Percentiles rank a stretch among this genome's conserved stretches.
Evolutionary conservation across 2,329 filamentous ascomycete genomes (phyloP).

Genomic region (Hyphodiscus sp.): DNA sequence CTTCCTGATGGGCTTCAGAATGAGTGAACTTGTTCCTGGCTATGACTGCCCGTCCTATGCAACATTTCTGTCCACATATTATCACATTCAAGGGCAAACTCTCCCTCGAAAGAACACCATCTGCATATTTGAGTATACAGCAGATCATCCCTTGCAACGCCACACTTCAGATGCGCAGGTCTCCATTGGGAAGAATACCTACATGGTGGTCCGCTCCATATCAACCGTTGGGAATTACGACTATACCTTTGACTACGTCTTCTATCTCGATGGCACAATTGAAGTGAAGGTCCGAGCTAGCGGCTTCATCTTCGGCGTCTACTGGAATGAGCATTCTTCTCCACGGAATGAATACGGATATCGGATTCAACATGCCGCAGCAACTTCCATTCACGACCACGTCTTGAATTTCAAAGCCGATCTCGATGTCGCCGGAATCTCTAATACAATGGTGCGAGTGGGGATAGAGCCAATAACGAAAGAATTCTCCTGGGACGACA

Average conservation of each 20-base stretch:
- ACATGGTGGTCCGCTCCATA: constrained; percentile 33
- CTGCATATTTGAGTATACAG: constrained; percentile 38
- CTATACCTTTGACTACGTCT: constrained; percentile 35
- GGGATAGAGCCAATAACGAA: constrained; percentile 23
- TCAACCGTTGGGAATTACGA: constrained; percentile 39
- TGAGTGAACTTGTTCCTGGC: constrained; percentile 25
- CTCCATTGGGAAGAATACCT: constrained; percentile 22
- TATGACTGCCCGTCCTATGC: constrained; percentile 28
- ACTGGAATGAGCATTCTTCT: constrained; percentile 22
- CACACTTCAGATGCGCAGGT: constrained; percentile 28
- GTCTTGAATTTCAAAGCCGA: constrained; percentile 50
- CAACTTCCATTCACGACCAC: constrained; percentile 48
- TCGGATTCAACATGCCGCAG: constrained; percentile 41
- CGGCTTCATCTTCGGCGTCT: constrained; percentile 48
- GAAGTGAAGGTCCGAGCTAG: constrained; percentile 41
- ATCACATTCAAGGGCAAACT: constrained; percentile 18
- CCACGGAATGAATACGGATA: constrained; percentile 40
- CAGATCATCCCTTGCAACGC: constrained; percentile 33
- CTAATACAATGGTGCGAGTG: constrained; percentile 37
- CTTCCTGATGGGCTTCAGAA: constrained; percentile 26
- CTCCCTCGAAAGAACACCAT: constrained; percentile 33
- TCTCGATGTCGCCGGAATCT: constrained; percentile 42
- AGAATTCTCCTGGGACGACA: constrained; percentile 42
- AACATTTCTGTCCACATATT: constrained; percentile 21
- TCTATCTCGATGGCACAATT: constrained; percentile 36